These are phyloP conservation scores for Warburgia ugandensis DNA, from an alignment of 164 flowering plant species.

Conservation along the genomic window DNA sequence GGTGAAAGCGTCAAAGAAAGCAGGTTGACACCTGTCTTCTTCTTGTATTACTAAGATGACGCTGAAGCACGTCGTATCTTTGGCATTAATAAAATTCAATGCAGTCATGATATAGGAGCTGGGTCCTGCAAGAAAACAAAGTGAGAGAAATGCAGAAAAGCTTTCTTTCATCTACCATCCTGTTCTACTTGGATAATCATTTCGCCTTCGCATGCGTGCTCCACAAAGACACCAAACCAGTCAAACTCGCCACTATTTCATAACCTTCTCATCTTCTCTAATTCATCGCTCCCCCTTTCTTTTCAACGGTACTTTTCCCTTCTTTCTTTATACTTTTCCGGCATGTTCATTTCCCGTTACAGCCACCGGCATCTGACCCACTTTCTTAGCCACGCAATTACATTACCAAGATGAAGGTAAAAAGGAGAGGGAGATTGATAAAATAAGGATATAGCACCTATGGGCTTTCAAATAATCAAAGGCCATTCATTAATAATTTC, in stretches of 20 bases:
- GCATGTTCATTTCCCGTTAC: background rate
- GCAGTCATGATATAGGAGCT: constrained; percentile 1
- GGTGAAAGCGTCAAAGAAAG: too few species aligned
- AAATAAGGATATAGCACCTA: too few species aligned
- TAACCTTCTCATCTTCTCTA: constrained; percentile 1
- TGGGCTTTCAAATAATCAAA: too few species aligned
- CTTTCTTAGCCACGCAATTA: too few species aligned
- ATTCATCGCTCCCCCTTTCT: too few species aligned
- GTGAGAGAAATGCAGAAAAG: background rate
- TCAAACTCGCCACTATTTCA: constrained; percentile 4
- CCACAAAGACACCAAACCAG: background rate
- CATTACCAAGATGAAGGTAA: too few species aligned
- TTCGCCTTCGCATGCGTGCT: constrained; percentile 4
- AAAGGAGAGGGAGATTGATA: too few species aligned
- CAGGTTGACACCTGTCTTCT: too few species aligned
- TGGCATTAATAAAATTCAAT: constrained; percentile 3
- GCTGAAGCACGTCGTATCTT: too few species aligned
- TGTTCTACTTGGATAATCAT: background rate
- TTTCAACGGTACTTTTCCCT: background rate
- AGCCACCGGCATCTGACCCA: constrained; percentile 3
- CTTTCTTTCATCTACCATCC: background rate
- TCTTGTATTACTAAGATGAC: too few species aligned
- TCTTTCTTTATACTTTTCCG: constrained; percentile 1
- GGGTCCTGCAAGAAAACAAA: constrained; percentile 7
- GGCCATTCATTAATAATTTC: too few species aligned